Conservation (phyloP, 768 basidiomycete species). For the Hemileccinum rubropunctum region DNA sequence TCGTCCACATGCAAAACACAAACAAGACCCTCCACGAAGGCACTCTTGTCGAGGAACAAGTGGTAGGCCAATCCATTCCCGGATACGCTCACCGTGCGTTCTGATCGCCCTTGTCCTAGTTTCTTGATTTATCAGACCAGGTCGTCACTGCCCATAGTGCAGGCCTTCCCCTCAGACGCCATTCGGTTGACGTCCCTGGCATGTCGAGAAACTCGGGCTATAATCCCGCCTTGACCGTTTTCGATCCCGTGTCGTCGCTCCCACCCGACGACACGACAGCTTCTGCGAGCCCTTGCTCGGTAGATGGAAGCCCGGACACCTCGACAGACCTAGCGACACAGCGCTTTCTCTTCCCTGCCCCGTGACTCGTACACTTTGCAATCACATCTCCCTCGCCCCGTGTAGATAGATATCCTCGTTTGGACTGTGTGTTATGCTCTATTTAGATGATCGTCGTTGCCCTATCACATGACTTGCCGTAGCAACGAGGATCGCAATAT, state of each 20-base stretch:
- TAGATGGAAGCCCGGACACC: conserved; percentile 19
- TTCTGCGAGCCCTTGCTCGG: conserved; percentile 24
- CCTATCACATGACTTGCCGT: too few species aligned
- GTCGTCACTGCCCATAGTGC: conserved; percentile 26
- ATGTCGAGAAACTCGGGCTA: conserved; percentile 12
- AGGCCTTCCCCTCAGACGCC: conserved; percentile 29
- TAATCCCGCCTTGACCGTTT: conserved; percentile 9
- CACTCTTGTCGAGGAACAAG: conserved; percentile 53
- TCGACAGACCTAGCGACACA: conserved; percentile 15
- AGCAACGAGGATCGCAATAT: too few species aligned
- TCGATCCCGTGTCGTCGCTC: conserved; percentile 16
- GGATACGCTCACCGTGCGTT: not conserved
- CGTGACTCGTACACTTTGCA: too few species aligned
- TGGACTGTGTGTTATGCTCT: too few species aligned
- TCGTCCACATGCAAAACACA: conserved; percentile 66
- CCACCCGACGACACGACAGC: conserved; percentile 17
- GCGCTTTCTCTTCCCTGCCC: conserved; percentile 17
- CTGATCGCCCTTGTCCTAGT: conserved; percentile 14
- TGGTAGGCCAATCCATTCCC: conserved; percentile 34
- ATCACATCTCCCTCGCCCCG: too few species aligned
- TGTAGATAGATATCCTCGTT: too few species aligned
- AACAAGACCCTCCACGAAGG: conserved; percentile 49
- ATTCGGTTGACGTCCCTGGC: conserved; percentile 27
- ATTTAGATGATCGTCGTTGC: too few species aligned
- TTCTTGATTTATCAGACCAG: conserved; percentile 28